Conservation (phyloP, 2,329 filamentous ascomycete species). For the Ascochyta pisi region DNA sequence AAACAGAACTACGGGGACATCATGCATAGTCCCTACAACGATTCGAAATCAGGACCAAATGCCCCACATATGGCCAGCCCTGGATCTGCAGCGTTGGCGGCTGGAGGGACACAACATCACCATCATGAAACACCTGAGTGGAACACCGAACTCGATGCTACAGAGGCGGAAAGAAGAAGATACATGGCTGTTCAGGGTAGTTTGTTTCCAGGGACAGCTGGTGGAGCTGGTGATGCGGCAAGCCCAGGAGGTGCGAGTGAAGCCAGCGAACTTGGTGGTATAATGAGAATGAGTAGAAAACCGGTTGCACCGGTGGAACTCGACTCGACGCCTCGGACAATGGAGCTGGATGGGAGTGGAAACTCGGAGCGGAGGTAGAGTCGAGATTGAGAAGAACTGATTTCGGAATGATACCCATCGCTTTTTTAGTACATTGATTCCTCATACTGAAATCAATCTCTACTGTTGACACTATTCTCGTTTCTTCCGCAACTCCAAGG, state of each 20-base stretch:
- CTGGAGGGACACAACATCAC: background rate
- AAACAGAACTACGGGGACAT: slow-evolving; percentile 9
- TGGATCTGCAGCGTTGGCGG: background rate
- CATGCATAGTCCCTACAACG: background rate
- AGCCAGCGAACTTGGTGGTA: slow-evolving; percentile 22
- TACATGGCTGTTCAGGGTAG: slow-evolving; percentile 15
- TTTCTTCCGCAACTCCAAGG: no score
- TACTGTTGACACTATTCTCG: no score
- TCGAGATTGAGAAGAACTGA: background rate
- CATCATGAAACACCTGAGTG: slow-evolving; percentile 29
- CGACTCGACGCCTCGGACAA: slow-evolving; percentile 18
- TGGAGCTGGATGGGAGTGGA: slow-evolving; percentile 16
- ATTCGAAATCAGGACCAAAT: background rate
- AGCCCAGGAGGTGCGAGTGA: slow-evolving; percentile 1
- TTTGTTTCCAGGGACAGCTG: background rate
- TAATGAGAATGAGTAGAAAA: slow-evolving; percentile 25
- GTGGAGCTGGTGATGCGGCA: background rate
- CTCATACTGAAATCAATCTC: no score
- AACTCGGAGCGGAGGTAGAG: background rate
- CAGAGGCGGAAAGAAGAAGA: slow-evolving; percentile 20
- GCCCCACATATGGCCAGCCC: background rate
- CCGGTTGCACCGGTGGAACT: slow-evolving; percentile 29
- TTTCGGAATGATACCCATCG: background rate
- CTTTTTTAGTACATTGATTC: no score
- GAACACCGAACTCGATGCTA: slow-evolving; percentile 32